Evolutionary conservation across 2,329 filamentous ascomycete genomes (phyloP).

Genomic region (Verruconis gallopava): DNA sequence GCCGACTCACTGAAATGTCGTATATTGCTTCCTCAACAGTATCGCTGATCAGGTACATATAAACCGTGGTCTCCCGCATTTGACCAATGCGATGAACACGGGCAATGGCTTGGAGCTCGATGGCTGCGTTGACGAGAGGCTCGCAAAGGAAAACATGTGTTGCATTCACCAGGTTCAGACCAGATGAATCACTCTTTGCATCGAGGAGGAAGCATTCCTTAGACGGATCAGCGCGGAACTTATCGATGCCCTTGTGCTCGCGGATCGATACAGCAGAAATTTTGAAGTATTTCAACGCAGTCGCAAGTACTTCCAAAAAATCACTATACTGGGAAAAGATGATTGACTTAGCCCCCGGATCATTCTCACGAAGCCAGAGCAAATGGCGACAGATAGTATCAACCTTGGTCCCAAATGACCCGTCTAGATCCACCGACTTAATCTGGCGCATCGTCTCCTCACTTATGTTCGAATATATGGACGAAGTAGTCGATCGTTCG

Average conservation of each 20-base stretch:
- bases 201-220: conserved; percentile 80
- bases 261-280: conserved; percentile 65
- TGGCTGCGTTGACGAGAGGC: conserved; percentile 80
- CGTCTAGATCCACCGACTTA: conserved; percentile 61
- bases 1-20: conserved; percentile 65
- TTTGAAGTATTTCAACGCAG: conserved; percentile 56
- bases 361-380: conserved; percentile 69
- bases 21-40: conserved; percentile 91
- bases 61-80: conserved; percentile 75
- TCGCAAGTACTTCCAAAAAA: conserved; percentile 61
- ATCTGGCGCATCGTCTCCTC: conserved; percentile 63
- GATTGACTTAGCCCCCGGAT: conserved; percentile 80
- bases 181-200: conserved; percentile 75
- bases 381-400: conserved; percentile 58
- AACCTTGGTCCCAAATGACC: conserved; percentile 78
- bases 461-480: conserved; percentile 69
- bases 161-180: conserved; percentile 82
- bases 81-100: conserved; percentile 93
- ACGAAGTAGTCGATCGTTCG: conserved; percentile 11
- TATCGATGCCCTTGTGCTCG: conserved; percentile 52
- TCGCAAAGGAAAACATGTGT: conserved; percentile 93
- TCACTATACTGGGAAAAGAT: conserved; percentile 87
- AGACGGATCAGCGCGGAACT: conserved; percentile 61
- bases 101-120: conserved; percentile 90
- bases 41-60: conserved; percentile 84